phyloP scores from a whole-genome alignment of 129 eudicot species.

The Ambrosia trifida region DNA sequence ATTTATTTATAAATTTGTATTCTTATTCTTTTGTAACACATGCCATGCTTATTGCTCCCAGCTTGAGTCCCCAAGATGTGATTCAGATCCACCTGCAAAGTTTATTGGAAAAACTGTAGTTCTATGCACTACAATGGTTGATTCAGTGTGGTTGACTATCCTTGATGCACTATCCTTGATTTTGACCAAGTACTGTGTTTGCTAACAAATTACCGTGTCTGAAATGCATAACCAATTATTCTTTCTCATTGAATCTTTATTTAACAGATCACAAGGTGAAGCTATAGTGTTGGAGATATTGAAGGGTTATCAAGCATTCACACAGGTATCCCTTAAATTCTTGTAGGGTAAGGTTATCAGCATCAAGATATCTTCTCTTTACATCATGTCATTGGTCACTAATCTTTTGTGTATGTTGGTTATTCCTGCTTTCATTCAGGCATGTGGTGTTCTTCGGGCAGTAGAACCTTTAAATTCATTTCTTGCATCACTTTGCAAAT shows the following conservation, averaged over 20 bases:
- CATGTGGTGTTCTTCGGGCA: slow-evolving; percentile 96
- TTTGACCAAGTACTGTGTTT: slow-evolving; percentile 65
- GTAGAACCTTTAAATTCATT: slow-evolving; percentile 95
- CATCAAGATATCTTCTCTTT: slow-evolving; percentile 13
- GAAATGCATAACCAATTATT: slow-evolving; percentile 6
- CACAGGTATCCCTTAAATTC: slow-evolving; percentile 60
- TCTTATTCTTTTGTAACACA: slow-evolving; percentile 17
- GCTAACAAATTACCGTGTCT: slow-evolving; percentile 17
- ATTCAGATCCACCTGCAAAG: slow-evolving; percentile 59
- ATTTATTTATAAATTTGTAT: slow-evolving; percentile 7
- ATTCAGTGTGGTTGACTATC: slow-evolving; percentile 90
- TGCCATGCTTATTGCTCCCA: slow-evolving; percentile 33
- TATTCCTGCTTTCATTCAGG: slow-evolving; percentile 48
- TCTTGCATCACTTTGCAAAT: slow-evolving; percentile 98
- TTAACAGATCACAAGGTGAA: slow-evolving; percentile 91
- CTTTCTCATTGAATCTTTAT: slow-evolving; percentile 31
- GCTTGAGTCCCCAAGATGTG: slow-evolving; percentile 96
- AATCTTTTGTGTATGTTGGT: slow-evolving; percentile 2
- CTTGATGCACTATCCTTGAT: slow-evolving; percentile 94
- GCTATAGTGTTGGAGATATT: slow-evolving; percentile 94
- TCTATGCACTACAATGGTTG: slow-evolving; percentile 87
- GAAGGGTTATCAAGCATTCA: slow-evolving; percentile 97
- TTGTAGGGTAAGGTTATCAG: not conserved
- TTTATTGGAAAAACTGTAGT: slow-evolving; percentile 65
- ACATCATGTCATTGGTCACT: slow-evolving; percentile 12